Evolutionary conservation across 2,329 filamentous ascomycete species (phyloP), one percentile per base, ranked within the genome.

Genomic region (Calonectria crousiana): DNA sequence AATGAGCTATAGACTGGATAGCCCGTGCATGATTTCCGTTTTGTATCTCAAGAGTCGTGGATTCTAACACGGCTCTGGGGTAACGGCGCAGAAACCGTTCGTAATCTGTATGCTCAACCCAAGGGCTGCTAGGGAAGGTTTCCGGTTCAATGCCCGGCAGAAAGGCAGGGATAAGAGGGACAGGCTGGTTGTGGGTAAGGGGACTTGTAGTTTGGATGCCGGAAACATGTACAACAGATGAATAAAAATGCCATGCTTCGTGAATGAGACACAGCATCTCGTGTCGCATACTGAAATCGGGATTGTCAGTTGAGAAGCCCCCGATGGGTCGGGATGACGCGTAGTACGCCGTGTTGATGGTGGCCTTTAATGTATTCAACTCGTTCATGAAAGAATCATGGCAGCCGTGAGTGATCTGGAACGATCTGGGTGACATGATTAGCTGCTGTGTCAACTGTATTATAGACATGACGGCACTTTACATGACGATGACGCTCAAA

Each of bases 161-260:
- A 77, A 76, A 16, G 78, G 70, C 26, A 82, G 67, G 52, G 16
- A 60, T 3, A n/a, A 69, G 26, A 26, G n/a, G 20, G 32, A 38
- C 2, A 14, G 53, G 20, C 41, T 18, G 26, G 47, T 62, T n/a
- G 41, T 67, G 41, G 28, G 41, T 69, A 70, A 2, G 69, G 68
- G 9, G 71, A 75, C 1, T 78, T 76, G 64, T 75, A 75, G 4
- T 78, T 74, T 2, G 79, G 1, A 79, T 78, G 52, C 76, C 80
- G 2, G 80, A 38, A 23, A 62, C 18, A 16, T 41, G 56, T 62
- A 26, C 56, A 13, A 62, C 80, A 1, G 76, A 71, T 4, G 78
- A 75, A 64, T 82, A 78, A 67, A 82, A 81, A 13, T 77, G 72
- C 23, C 73, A 72, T 4, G 80, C 80, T 44, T 78, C 80, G 28